Evolutionary conservation across 1,284 basidiomycete species (phyloP).

Genomic region (Ceratobasidium sp.): DNA sequence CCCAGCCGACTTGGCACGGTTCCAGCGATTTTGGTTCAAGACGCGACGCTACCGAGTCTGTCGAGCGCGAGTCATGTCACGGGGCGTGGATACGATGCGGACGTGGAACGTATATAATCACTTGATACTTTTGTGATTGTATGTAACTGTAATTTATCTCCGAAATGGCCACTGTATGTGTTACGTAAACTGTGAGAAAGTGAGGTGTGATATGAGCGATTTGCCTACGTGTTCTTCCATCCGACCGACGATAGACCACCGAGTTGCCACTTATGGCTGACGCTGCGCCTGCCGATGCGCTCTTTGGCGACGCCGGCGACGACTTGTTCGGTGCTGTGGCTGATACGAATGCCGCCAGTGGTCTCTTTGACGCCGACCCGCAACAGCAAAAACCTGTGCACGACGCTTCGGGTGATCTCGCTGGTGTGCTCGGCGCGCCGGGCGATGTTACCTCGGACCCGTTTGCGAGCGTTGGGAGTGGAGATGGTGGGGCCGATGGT

Average conservation of each 20-base stretch:
- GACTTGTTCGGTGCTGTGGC: conserved; percentile 1
- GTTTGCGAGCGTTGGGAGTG: conserved; percentile 41
- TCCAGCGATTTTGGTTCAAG: conserved; percentile 31
- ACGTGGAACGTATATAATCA: conserved; percentile 19
- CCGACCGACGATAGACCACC: too few relatives aligned
- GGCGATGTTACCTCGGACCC: conserved; percentile 39
- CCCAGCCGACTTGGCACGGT: conserved; percentile 31
- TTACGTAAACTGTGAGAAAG: too few relatives aligned
- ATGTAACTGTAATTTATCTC: not conserved
- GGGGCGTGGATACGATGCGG: conserved; percentile 39
- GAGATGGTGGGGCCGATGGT: conserved; percentile 4
- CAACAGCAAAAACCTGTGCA: conserved; percentile 23
- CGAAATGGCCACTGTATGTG: too few relatives aligned
- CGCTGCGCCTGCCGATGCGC: not conserved
- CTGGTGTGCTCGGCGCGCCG: conserved; percentile 36
- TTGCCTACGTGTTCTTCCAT: too few relatives aligned
- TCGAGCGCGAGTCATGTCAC: conserved; percentile 41
- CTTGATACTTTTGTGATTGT: not conserved
- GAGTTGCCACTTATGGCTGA: too few relatives aligned
- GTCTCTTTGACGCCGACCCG: conserved; percentile 26
- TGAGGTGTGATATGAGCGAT: too few relatives aligned
- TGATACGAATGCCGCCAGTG: conserved; percentile 19
- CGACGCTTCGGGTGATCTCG: conserved; percentile 28
- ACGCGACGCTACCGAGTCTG: conserved; percentile 33
- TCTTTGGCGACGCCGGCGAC: conserved; percentile 38